Evolutionary conservation across 2,329 filamentous ascomycete genomes (phyloP).

Genomic region (Penicillium sp.): DNA sequence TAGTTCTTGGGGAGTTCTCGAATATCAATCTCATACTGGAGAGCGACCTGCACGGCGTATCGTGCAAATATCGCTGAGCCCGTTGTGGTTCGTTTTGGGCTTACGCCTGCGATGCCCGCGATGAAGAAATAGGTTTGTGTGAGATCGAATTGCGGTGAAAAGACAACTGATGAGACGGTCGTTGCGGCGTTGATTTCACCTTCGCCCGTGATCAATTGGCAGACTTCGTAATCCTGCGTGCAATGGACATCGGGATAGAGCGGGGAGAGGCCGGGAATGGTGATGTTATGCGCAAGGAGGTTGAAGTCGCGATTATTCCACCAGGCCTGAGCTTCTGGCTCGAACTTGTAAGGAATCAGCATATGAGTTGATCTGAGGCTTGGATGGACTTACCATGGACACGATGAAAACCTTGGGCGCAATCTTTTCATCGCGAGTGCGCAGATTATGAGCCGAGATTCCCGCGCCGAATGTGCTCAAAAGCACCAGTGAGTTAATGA

Average conservation of each 20-base stretch:
- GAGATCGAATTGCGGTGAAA: conserved; percentile 59
- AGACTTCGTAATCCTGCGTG: conserved; percentile 54
- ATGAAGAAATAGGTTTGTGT: conserved; percentile 64
- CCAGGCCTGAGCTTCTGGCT: conserved; percentile 58
- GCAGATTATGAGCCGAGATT: conserved; percentile 1
- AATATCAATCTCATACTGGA: conserved; percentile 70
- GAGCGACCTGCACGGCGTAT: conserved; percentile 66
- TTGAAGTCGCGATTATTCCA: conserved; percentile 52
- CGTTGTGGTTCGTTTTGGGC: conserved; percentile 60
- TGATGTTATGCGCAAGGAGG: conserved; percentile 53
- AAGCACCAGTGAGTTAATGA: conserved; percentile 15
- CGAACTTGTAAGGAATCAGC: conserved; percentile 45
- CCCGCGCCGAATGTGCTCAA: conserved; percentile 7
- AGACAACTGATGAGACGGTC: conserved; percentile 58
- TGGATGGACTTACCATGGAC: conserved; percentile 33
- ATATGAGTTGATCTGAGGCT: background rate
- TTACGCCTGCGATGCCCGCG: conserved; percentile 68
- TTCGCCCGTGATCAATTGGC: conserved; percentile 64
- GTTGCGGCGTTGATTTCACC: conserved; percentile 69
- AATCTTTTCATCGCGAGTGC: conserved; percentile 17
- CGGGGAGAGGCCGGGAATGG: conserved; percentile 58
- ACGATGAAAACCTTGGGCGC: conserved; percentile 41
- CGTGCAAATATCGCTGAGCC: conserved; percentile 61
- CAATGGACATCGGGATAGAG: conserved; percentile 62
- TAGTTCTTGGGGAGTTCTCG: conserved; percentile 62